Percentiles rank a stretch among this genome's conserved stretches.
Evolutionary conservation across 148 eudicot genomes (phyloP).

Genomic region (Rhododendron henanense): DNA sequence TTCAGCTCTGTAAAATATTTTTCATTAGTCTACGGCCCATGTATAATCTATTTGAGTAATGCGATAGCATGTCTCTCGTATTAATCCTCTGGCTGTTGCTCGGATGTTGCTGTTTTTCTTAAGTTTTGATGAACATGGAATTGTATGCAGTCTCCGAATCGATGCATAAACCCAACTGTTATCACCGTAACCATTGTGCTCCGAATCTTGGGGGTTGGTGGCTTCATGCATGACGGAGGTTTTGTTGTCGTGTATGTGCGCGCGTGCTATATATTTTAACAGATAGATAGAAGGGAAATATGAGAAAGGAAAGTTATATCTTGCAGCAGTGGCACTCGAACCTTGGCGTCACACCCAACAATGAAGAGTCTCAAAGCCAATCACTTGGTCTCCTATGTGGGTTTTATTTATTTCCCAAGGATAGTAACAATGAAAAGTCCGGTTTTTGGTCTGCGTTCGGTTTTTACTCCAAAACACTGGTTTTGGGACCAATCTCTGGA

Average conservation of each 20-base stretch:
- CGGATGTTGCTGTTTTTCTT: not conserved
- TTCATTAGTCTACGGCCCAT: not conserved
- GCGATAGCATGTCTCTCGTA: not conserved
- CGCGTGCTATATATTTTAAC: not conserved
- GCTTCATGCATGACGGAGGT: too few relatives aligned
- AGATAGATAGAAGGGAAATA: not conserved
- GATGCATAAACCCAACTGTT: not conserved
- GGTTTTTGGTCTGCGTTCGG: not conserved
- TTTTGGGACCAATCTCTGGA: too few relatives aligned
- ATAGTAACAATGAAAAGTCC: not conserved
- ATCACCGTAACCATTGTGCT: not conserved
- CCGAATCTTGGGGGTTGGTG: not conserved
- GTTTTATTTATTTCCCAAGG: not conserved
- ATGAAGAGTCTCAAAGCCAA: not conserved
- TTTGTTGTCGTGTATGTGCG: not conserved
- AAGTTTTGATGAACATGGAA: not conserved
- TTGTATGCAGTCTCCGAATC: not conserved
- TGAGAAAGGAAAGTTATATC: not conserved
- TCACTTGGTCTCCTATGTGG: not conserved
- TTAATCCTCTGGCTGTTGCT: not conserved
- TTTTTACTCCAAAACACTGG: too few relatives aligned
- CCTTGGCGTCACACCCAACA: not conserved
- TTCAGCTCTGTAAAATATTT: not conserved
- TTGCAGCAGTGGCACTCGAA: not conserved
- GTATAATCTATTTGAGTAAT: not conserved